Evolutionary conservation across 1,284 basidiomycete species (phyloP), one percentile per base, ranked within the genome.

Genomic region (Stygiomarasmius scandens): DNA sequence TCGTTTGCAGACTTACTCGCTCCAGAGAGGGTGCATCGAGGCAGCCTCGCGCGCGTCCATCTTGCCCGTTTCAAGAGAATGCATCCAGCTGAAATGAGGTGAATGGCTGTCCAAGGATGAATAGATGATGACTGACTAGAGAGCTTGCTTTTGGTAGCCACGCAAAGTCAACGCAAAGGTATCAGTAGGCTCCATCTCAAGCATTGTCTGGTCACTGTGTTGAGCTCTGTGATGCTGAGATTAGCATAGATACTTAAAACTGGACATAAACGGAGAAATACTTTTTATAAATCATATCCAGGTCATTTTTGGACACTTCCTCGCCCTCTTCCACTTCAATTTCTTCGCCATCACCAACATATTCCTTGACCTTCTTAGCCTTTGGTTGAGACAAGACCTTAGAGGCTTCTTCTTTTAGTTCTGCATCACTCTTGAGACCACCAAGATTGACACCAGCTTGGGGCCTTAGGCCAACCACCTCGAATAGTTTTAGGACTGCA

Each of bases 11-110:
- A 74, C 85, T 69, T 73, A 97, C 91, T 95, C 87, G 75, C 92
- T 92, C 96, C 96, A 99, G 10, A 99, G 73, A 0, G 96, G 96
- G 74, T 99, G 94, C 79, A 98, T 87, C 1, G 90, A 87, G 6
- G 79, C 71, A 1, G 84, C 80, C 64, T 92, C 86, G 50, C 92
- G 83, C 19, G 89, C 87, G 52, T 87, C 84, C 59, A 79, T 77
- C 22, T 84, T 79, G 1, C 89, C 90, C 0, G 80, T 84, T 74
- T 98, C 96, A 63, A 96, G 83, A 1, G 89, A 92, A 62, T 86
- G 80, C 95, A 98, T 96, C 96, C 96, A 99, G 43, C 92, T 93
- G 29, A 9, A 63, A 51, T 29, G 27, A 22, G 34, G 43, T n/a
- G 19, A 25, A 22, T 12, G 49, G 10, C 24, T 23, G 50, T 29